Conservation (phyloP, 352 stramenopile genomes). For the Peronospora tabacina region DNA sequence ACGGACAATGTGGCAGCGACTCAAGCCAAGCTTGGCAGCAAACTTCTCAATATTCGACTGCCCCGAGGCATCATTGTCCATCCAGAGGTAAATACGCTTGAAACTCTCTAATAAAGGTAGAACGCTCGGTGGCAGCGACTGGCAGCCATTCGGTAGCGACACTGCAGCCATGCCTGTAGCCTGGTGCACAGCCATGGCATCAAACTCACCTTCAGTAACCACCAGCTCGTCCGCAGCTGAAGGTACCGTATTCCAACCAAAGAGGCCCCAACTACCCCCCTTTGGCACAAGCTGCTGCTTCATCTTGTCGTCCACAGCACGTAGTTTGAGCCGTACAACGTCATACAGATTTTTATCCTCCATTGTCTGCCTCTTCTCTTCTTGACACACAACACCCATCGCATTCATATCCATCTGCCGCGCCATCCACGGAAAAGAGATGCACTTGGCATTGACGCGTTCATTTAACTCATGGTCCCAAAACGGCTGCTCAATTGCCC, state of each 20-base stretch:
- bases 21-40: constrained; percentile 90
- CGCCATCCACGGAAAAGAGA: constrained; percentile 96
- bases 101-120: constrained; percentile 95
- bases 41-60: constrained; percentile 95
- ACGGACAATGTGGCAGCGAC: constrained; percentile 88
- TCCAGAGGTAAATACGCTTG: constrained; percentile 97
- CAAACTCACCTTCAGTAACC: constrained; percentile 96
- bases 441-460: constrained; percentile 63
- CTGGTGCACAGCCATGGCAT: constrained; percentile 97
- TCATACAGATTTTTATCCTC: constrained; percentile 75
- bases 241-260: constrained; percentile 97
- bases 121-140: constrained; percentile 91
- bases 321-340: constrained; percentile 81
- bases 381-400: constrained; percentile 72
- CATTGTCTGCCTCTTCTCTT: constrained; percentile 19
- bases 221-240: constrained; percentile 86
- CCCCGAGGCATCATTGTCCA: constrained; percentile 96
- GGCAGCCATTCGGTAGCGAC: constrained; percentile 96
- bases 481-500: constrained; percentile 84
- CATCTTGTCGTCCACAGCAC: constrained; percentile 77
- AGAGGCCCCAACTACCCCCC: constrained; percentile 95
- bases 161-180: constrained; percentile 87
- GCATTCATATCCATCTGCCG: constrained; percentile 63
- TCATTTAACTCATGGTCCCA: constrained; percentile 45
- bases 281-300: constrained; percentile 85